These are phyloP conservation scores for Aspergillus bridgeri DNA, from an alignment of 495 filamentous ascomycete genomes.

Conservation along the genomic window DNA sequence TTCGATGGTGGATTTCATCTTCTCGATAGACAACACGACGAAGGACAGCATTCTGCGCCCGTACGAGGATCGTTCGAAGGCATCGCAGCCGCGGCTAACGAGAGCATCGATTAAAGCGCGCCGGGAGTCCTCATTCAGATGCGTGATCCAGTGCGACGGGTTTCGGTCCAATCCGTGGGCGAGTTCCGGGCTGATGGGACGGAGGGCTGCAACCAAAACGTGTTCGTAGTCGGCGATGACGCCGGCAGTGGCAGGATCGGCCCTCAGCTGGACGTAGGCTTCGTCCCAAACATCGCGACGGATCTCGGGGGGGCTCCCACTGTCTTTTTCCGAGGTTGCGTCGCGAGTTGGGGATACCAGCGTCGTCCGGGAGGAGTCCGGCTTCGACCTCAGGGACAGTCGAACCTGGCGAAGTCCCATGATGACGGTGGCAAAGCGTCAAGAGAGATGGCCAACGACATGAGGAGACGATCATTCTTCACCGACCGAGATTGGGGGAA, in stretches of 20 bases:
- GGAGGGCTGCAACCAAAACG: background rate
- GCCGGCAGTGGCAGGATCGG: background rate
- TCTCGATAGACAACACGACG: slow-evolving; percentile 1
- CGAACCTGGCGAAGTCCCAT: background rate
- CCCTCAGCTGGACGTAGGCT: slow-evolving; percentile 1
- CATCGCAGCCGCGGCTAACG: background rate
- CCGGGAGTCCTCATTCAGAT: background rate
- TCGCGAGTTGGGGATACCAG: background rate
- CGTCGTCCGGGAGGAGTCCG: background rate
- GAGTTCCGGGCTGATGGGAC: background rate
- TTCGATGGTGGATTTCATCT: background rate
- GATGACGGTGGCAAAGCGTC: background rate
- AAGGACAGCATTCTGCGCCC: background rate
- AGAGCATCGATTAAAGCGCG: background rate
- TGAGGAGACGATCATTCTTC: background rate
- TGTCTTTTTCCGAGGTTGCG: background rate
- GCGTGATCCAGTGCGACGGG: background rate
- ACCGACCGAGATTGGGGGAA: background rate
- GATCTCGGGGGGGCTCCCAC: background rate
- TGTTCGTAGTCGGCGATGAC: slow-evolving; percentile 1
- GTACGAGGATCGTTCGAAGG: background rate
- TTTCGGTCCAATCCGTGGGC: background rate
- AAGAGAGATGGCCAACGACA: background rate
- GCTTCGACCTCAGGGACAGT: background rate
- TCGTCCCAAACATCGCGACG: slow-evolving; percentile 3